Evolutionary conservation across 257 asterid species (phyloP).

Genomic region (Petunia secreta): DNA sequence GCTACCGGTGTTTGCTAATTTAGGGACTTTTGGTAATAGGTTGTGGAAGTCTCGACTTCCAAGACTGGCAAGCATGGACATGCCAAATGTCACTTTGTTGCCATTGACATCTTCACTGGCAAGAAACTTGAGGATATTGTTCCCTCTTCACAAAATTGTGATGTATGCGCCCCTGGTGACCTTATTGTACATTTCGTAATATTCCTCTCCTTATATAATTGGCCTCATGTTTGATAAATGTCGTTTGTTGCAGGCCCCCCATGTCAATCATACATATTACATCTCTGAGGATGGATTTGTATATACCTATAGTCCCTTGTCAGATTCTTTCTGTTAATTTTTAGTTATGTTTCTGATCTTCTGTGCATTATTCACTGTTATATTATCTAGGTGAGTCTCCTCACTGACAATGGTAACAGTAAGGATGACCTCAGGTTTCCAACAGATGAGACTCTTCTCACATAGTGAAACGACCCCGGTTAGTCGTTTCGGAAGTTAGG

Average conservation of each 20-base stretch:
- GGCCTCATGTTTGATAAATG: neutral
- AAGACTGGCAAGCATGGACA: constrained; percentile 95
- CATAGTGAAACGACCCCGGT: neutral
- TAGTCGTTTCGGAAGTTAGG: too few species aligned
- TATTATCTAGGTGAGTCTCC: constrained; percentile 65
- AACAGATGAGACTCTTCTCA: constrained; percentile 65
- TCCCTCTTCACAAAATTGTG: constrained; percentile 89
- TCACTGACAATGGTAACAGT: constrained; percentile 76
- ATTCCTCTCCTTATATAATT: neutral
- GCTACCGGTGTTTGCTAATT: neutral
- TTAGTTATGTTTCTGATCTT: neutral
- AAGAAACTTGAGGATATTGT: constrained; percentile 95
- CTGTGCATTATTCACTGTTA: constrained; percentile 6
- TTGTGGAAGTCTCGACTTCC: constrained; percentile 91
- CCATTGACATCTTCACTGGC: constrained; percentile 73
- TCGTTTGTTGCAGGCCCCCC: constrained; percentile 63
- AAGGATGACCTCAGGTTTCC: constrained; percentile 94
- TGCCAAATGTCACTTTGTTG: constrained; percentile 91
- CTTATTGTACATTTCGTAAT: neutral
- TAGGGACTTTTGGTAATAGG: constrained; percentile 40
- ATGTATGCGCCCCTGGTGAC: constrained; percentile 40
- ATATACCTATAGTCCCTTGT: constrained; percentile 26
- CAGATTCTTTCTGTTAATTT: neutral
- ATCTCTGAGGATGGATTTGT: constrained; percentile 94
- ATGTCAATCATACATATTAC: constrained; percentile 79